Conservation (phyloP, 345 rosid genomes). For the Lepidium aucheri region DNA sequence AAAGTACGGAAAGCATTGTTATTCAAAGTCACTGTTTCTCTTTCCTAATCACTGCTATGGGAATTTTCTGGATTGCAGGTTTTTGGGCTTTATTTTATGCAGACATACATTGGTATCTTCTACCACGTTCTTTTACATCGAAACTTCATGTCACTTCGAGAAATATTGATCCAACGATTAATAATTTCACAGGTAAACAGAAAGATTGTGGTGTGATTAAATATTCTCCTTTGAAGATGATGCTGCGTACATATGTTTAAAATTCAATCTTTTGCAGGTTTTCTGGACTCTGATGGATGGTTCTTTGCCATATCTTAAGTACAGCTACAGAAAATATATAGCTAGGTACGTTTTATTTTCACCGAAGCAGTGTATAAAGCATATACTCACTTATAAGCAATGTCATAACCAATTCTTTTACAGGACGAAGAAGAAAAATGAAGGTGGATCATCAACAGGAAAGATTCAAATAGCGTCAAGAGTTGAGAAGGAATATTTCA, state of each 20-base stretch:
- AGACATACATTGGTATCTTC: constrained; percentile 87
- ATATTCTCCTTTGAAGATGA: background rate
- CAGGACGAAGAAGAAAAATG: constrained; percentile 60
- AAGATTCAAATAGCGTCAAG: constrained; percentile 57
- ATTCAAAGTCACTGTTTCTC: background rate
- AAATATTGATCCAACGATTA: constrained; percentile 71
- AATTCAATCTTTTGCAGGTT: constrained; percentile 37
- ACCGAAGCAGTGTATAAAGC: background rate
- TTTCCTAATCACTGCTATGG: background rate
- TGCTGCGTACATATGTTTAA: background rate
- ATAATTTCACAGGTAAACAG: constrained; percentile 53
- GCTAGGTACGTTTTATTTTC: constrained; percentile 46
- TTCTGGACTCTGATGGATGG: constrained; percentile 70
- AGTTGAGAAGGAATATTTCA: constrained; percentile 92
- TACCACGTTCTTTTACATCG: constrained; percentile 90
- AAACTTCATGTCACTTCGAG: constrained; percentile 73
- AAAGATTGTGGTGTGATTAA: background rate
- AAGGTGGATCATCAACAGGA: constrained; percentile 39
- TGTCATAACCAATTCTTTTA: background rate
- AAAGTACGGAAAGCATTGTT: constrained; percentile 40
- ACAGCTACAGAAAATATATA: constrained; percentile 64
- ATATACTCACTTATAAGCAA: background rate
- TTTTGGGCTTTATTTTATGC: constrained; percentile 94
- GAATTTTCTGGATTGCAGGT: constrained; percentile 48
- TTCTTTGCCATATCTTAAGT: constrained; percentile 70